Evolutionary conservation across 768 basidiomycete species (phyloP), one percentile per base, ranked within the genome.

Genomic region (Goffeauzyma gilvescens): DNA sequence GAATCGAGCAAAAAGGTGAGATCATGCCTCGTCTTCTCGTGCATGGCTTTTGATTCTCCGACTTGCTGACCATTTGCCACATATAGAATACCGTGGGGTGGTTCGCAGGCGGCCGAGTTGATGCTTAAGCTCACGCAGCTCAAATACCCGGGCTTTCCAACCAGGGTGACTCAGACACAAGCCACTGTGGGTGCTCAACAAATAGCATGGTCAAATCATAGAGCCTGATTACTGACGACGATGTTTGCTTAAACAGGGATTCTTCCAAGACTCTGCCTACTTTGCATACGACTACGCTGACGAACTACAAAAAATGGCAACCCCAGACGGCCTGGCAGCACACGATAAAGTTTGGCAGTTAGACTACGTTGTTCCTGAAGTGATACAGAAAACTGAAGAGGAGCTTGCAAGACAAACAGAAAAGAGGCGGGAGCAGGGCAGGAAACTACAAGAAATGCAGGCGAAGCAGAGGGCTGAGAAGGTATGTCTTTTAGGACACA

Each of bases 111-210:
- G 1, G 75, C 83, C 0, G 93, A 98, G 42, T 81, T 93, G 55
- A 71, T 95, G 38, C 74, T 89, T 47, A 93, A 87, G 57, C 75
- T 90, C 17, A 76, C 89, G 31, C 89, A 95, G 58, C 72, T 96
- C 26, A 98, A 96, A 63, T 93, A 96, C 58, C 81, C 90, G 21
- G 79, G 71, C 34, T 96, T 96, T 60, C 82, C 85, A 5, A 81
- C 79, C 1, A 76, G 84, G 32, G 74, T 95, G 9, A 81, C 81
- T 0, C 57, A 72, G 13, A 57, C 68, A 0, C 90, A 95, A 54
- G 75, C 85, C 4, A 79, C 73, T 12, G 86, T 89, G 60, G 46
- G 71, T 65, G 3, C 48, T 41, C n/a, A n/a, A n/a, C n/a, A n/a
- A n/a, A n/a, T n/a, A n/a, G n/a, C n/a, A n/a, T n/a, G n/a, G n/a